Evolutionary conservation across 257 asterid species (phyloP).

Genomic region (Solanum pimpinellifolium): DNA sequence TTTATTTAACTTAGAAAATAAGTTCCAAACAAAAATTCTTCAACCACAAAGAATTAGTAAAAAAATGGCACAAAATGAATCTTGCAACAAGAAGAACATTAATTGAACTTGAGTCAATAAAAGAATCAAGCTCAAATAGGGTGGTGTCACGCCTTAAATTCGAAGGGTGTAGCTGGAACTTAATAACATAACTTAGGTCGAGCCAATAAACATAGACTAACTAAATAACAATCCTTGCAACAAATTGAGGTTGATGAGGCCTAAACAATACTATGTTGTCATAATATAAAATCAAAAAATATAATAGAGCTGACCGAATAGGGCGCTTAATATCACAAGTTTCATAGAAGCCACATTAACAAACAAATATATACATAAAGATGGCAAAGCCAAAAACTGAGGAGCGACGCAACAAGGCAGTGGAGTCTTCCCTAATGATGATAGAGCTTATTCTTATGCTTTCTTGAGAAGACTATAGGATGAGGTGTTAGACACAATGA

Average conservation of each 20-base stretch:
- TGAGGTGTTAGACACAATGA: neutral
- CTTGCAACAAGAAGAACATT: neutral
- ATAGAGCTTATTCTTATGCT: neutral
- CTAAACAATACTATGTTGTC: neutral
- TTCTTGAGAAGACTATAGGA: neutral
- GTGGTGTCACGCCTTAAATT: neutral
- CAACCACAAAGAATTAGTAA: neutral
- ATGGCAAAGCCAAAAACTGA: no score
- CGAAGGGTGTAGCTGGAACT: neutral
- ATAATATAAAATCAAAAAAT: no score
- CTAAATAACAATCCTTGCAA: no score
- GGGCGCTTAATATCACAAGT: no score
- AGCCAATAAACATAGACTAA: neutral
- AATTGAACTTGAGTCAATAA: neutral
- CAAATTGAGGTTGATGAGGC: neutral
- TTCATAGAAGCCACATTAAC: neutral
- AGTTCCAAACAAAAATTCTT: neutral
- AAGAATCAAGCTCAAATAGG: neutral
- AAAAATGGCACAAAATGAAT: neutral
- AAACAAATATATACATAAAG: neutral
- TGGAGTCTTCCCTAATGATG: neutral
- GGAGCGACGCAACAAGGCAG: neutral
- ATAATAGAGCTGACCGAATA: no score
- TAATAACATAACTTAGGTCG: neutral
- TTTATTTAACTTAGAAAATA: no score